Percentiles rank a stretch among this genome's conserved stretches.
Evolutionary conservation across 768 basidiomycete species (phyloP).

Genomic region (Bullera alba): DNA sequence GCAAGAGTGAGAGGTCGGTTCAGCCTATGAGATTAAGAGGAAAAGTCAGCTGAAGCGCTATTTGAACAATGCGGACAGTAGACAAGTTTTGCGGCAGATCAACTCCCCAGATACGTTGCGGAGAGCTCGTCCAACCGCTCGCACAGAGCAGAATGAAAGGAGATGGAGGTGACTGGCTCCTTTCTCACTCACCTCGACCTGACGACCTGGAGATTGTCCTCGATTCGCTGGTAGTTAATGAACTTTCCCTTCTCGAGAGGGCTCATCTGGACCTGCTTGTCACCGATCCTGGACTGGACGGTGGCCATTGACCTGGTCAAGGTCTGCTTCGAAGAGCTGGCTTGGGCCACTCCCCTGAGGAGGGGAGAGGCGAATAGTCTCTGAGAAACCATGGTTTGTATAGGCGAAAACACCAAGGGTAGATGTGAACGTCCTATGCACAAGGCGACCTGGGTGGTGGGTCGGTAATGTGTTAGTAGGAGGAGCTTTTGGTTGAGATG

Average conservation of each 20-base stretch:
- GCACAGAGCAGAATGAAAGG: too few relatives aligned
- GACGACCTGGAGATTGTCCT: slow-evolving; percentile 87
- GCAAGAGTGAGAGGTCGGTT: slow-evolving; percentile 85
- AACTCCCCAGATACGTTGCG: too few relatives aligned
- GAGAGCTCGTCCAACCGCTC: too few relatives aligned
- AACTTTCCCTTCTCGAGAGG: slow-evolving; percentile 46
- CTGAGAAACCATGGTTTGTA: slow-evolving; percentile 21
- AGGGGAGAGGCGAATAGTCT: slow-evolving; percentile 18
- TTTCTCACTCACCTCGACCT: slow-evolving; percentile 61
- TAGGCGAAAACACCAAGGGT: too few relatives aligned
- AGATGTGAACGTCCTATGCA: too few relatives aligned
- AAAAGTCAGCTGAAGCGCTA: too few relatives aligned
- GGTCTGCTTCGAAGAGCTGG: slow-evolving; percentile 19
- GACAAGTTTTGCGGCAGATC: too few relatives aligned
- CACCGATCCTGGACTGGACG: slow-evolving; percentile 34
- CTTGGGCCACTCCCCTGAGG: slow-evolving; percentile 18
- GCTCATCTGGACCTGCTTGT: slow-evolving; percentile 49
- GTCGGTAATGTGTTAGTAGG: too few relatives aligned
- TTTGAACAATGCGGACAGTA: too few relatives aligned
- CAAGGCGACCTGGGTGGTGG: too few relatives aligned
- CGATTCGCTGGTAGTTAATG: slow-evolving; percentile 64
- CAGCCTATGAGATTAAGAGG: slow-evolving; percentile 59
- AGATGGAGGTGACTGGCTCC: too few relatives aligned
- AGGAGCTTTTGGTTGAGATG: neutral
- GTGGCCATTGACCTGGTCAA: slow-evolving; percentile 36